phyloP scores from a whole-genome alignment of 2,329 filamentous ascomycete species.

The Pseudogymnoascus sp. region DNA sequence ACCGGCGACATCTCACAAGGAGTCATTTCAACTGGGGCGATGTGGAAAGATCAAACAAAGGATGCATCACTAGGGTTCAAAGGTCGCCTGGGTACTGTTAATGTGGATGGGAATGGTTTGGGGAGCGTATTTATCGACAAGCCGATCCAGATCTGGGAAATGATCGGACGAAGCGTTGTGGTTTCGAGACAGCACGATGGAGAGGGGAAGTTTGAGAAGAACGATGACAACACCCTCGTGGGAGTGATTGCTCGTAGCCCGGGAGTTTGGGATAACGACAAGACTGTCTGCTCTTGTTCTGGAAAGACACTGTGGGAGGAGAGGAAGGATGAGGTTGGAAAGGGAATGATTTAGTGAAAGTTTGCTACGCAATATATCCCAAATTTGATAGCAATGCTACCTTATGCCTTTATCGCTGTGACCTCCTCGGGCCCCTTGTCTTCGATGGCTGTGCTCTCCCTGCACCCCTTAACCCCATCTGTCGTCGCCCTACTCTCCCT shows the following conservation, averaged over 20 bases:
- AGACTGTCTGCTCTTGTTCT: conserved; percentile 95
- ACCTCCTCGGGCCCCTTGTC: not conserved
- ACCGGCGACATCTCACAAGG: conserved; percentile 81
- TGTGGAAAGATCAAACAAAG: conserved; percentile 54
- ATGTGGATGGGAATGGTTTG: conserved; percentile 66
- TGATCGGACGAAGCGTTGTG: conserved; percentile 89
- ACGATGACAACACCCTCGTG: conserved; percentile 78
- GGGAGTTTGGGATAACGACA: conserved; percentile 98
- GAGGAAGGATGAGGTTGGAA: conserved; percentile 76
- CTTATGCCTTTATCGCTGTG: not conserved
- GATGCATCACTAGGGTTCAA: conserved; percentile 38
- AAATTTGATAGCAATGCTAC: not conserved
- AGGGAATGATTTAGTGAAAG: conserved; percentile 73
- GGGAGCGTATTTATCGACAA: conserved; percentile 76
- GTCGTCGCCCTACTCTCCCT: conserved; percentile 13
- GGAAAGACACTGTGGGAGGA: conserved; percentile 99
- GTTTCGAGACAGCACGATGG: conserved; percentile 60
- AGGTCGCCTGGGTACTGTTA: conserved; percentile 65
- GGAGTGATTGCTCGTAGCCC: conserved; percentile 93
- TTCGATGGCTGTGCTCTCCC: not conserved
- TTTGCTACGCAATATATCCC: conserved; percentile 1
- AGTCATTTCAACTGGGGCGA: conserved; percentile 69
- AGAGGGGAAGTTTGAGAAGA: conserved; percentile 52
- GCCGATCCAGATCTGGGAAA: conserved; percentile 84
- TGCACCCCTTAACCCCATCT: conserved; percentile 7